Evolutionary conservation across 306 rosid species (phyloP).

Genomic region (Sophora flavescens): DNA sequence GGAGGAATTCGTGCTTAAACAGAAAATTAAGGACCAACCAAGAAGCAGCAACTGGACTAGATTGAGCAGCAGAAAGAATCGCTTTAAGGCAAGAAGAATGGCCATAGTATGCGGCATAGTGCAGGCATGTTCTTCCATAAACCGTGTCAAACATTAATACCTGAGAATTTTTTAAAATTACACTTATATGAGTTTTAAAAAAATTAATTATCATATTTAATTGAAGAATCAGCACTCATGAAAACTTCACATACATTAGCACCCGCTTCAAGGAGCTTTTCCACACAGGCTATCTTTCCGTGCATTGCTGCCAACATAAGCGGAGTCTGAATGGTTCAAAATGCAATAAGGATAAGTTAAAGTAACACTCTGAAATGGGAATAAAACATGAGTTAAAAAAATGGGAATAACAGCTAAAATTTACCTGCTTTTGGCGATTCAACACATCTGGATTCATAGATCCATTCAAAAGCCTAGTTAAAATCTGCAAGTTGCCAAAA

Average conservation of each 20-base stretch:
- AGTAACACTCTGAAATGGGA: conserved; percentile 24
- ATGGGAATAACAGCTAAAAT: background rate
- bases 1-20: background rate
- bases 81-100: conserved; percentile 86
- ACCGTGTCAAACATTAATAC: conserved; percentile 91
- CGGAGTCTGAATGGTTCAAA: conserved; percentile 76
- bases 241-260: conserved; percentile 74
- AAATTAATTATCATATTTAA: background rate
- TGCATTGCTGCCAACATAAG: conserved; percentile 99
- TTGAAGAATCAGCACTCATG: background rate
- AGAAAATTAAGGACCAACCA: conserved; percentile 65
- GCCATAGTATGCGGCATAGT: conserved; percentile 90
- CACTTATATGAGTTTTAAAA: conserved; percentile 5
- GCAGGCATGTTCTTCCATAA: conserved; percentile 91
- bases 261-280: conserved; percentile 82
- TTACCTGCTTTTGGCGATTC: conserved; percentile 95
- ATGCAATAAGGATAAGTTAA: conserved; percentile 42
- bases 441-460: conserved; percentile 82
- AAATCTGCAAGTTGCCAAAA: conserved; percentile 59
- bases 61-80: conserved; percentile 82
- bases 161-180: conserved; percentile 50
- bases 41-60: conserved; percentile 90
- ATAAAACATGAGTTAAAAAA: background rate
- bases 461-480: conserved; percentile 78
- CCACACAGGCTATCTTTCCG: conserved; percentile 82